Evolutionary conservation across 192 early-diverging fungal species (phyloP), one percentile per base, ranked within the genome.

Genomic region (Linnemannia exigua): DNA sequence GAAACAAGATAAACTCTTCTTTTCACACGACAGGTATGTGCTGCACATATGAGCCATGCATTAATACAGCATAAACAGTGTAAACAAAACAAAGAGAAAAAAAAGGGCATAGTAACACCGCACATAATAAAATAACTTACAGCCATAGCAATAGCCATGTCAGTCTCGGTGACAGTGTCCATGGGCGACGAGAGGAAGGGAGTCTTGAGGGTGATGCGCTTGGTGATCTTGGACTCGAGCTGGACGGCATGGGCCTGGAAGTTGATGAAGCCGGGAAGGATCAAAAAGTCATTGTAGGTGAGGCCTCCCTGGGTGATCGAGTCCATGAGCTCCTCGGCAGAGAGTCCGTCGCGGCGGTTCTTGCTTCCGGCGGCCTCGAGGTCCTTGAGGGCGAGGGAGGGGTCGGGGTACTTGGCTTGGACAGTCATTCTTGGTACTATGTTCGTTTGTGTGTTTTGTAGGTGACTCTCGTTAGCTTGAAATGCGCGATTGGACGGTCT

Each of bases 141-240:
- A 67, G 97, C 97, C 96, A 99, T 98, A 78, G 95, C 94, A 87
- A 98, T 96, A 52, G 98, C 98, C 98, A 99, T 99, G n/a, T 97
- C 94, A 20, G 95, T 91, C 91, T 99, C 98, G 41, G 98, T 98
- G 31, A 99, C 98, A 46, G 98, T 99, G 89, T 99, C 98, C 98
- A 99, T 99, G 73, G 97, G 98, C 75, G 94, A 95, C 28, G 97
- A 98, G 82, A 98, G 82, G 87, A 99, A 95, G 8, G 98, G 98
- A 17, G 97, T 96, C 89, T 96, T 97, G 90, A 99, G 92, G 69
- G 92, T 90, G 81, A 96, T 97, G 77, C 97, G 94, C 89, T 94
- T 96, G 28, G 97, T 98, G 79, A 99, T 94, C 83, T 92, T 91
- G 82, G 95, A 95, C 81, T 96, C 96, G 69, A 97, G 93, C 70